Conservation (phyloP, 306 rosid genomes). For the Sicyos edulis region DNA sequence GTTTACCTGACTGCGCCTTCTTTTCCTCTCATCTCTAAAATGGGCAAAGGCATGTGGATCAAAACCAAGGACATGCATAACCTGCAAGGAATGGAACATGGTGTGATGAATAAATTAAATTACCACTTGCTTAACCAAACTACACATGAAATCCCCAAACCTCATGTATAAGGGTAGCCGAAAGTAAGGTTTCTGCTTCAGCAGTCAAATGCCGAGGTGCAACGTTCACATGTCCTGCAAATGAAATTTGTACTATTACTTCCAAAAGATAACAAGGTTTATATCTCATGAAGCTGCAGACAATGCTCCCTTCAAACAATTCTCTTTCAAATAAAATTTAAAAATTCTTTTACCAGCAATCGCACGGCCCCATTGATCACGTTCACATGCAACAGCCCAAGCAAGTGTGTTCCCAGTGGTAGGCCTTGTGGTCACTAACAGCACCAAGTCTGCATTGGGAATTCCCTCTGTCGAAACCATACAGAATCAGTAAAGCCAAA, state of each 20-base stretch:
- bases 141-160: conserved; percentile 33
- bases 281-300: not conserved
- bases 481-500: not conserved
- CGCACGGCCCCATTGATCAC: conserved; percentile 99
- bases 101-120: conserved; percentile 18
- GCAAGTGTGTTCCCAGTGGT: conserved; percentile 97
- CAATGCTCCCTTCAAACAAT: conserved; percentile 8
- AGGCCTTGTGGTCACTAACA: conserved; percentile 94
- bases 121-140: conserved; percentile 12
- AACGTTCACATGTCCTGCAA: conserved; percentile 90
- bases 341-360: conserved; percentile 54
- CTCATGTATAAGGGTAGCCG: conserved; percentile 94
- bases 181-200: conserved; percentile 89
- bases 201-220: conserved; percentile 99
- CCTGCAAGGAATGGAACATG: conserved; percentile 45
- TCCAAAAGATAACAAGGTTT: not conserved
- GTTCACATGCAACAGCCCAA: conserved; percentile 99
- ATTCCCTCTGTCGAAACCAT: conserved; percentile 60
- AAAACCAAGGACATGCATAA: conserved; percentile 97
- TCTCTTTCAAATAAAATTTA: not conserved
- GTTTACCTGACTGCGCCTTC: conserved; percentile 75
- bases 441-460: conserved; percentile 83
- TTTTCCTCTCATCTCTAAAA: conserved; percentile 95
- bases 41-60: conserved; percentile 98
- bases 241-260: not conserved